Base-by-base conservation (phyloP, 805 yeast species). In the Kazachstania martiniae region DNA sequence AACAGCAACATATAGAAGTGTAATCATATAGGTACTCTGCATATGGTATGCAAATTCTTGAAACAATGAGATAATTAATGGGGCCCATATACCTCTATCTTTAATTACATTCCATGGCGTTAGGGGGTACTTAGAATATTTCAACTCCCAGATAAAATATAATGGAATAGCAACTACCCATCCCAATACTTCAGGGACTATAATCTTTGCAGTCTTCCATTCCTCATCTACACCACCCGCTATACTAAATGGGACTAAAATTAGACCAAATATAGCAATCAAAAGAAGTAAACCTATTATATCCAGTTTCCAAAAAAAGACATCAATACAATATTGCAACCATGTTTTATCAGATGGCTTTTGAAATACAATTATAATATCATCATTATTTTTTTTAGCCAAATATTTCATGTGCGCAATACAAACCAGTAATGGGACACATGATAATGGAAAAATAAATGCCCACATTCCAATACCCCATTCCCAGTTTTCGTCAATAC, bases 391-490 rank as follows among this genome's bases (percentile, higher is more conserved):
- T 23, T 52, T 59, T 8, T 58, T 41, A 3, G 74, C 77, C 36
- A 51, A 44, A 27, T 53, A 50, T 35, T 62, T 43, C 77, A 71
- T 70, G 48, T 70, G 72, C 14, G 58, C n/a, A 41, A 67, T 48
- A 41, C 72, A 64, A 8, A 38, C 37, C 10, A 66, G 43, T 35
- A 72, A 47, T 14, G 78, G 78, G 17, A 71, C 39, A 47, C 70
- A 63, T 5, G 66, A 47, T 26, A 68, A 48, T 21, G 77, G 78
- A 56, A 68, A 61, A 32, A 72, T 67, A 42, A 68, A 65, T 2
- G 77, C 77, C 72, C 73, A 72, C 58, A 72, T 70, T 21, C 74
- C 76, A 42, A 71, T 67, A 36, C 70, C 66, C 73, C 75, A 72
- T 14, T 63, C 51, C 67, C 74, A 68, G n/a, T 53, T 43, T 12